phyloP scores from a whole-genome alignment of 2,329 filamentous ascomycete species.

The Trichoderma asperellum region DNA sequence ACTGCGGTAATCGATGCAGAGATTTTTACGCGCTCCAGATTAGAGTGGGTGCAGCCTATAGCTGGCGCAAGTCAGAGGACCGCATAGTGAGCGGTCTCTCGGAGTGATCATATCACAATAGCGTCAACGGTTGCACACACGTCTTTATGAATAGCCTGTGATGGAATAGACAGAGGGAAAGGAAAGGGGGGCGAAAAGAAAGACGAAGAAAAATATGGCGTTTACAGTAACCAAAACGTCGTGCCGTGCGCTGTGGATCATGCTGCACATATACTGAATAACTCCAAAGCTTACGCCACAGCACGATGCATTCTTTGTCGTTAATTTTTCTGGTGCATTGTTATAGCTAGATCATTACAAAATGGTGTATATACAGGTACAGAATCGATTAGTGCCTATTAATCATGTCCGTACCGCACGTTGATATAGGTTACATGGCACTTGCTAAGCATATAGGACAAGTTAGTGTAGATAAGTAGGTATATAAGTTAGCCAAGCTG shows the following conservation, averaged over 20 bases:
- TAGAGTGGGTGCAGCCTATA: conserved; percentile 9
- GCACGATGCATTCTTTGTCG: too few species aligned
- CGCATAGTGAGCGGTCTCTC: background rate
- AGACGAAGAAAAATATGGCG: too few species aligned
- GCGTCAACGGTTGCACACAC: background rate
- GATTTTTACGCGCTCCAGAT: background rate
- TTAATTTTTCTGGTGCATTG: too few species aligned
- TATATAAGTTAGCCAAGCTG: background rate
- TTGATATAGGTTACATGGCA: background rate
- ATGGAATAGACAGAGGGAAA: too few species aligned
- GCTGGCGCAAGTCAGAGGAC: background rate
- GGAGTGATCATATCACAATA: background rate
- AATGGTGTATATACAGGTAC: too few species aligned
- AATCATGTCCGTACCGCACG: background rate
- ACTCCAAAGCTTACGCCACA: too few species aligned
- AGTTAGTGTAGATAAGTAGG: background rate
- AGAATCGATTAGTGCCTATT: too few species aligned
- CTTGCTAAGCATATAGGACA: background rate
- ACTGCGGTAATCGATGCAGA: background rate
- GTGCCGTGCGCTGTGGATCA: too few species aligned
- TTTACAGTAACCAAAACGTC: too few species aligned
- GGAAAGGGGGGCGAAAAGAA: too few species aligned
- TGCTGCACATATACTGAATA: too few species aligned
- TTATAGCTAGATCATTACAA: background rate
- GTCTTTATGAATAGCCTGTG: too few species aligned